These are phyloP conservation scores for Penicillium vulpinum DNA, from an alignment of 2,329 filamentous ascomycete genomes.

Conservation along the genomic window DNA sequence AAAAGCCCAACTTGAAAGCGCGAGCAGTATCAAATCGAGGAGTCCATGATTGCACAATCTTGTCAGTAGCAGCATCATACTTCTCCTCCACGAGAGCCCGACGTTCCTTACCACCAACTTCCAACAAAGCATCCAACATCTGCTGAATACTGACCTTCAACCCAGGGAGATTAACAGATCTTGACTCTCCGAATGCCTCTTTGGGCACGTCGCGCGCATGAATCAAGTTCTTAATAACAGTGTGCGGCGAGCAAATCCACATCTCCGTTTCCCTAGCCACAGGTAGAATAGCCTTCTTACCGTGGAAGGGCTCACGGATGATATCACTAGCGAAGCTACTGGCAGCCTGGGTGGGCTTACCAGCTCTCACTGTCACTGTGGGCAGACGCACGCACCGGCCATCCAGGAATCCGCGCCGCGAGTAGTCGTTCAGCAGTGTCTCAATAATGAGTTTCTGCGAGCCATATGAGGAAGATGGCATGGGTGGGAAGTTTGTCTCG, in stretches of 20 bases:
- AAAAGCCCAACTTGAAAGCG: slow-evolving; percentile 53
- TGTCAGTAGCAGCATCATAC: slow-evolving; percentile 55
- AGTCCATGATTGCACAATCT: slow-evolving; percentile 62
- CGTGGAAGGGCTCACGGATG: slow-evolving; percentile 55
- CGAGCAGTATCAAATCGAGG: slow-evolving; percentile 56
- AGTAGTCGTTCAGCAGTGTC: slow-evolving; percentile 54
- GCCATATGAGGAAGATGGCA: slow-evolving; percentile 52
- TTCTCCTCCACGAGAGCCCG: slow-evolving; percentile 56
- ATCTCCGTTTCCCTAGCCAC: slow-evolving; percentile 54
- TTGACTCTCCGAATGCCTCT: slow-evolving; percentile 55
- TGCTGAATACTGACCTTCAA: slow-evolving; percentile 60
- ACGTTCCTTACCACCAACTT: slow-evolving; percentile 57
- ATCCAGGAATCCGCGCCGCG: slow-evolving; percentile 52
- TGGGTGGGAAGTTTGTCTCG: slow-evolving; percentile 49
- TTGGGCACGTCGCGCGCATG: slow-evolving; percentile 52
- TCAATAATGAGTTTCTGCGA: slow-evolving; percentile 56
- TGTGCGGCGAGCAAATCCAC: slow-evolving; percentile 59
- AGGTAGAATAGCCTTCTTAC: slow-evolving; percentile 53
- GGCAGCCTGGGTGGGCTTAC: slow-evolving; percentile 53
- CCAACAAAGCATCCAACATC: slow-evolving; percentile 59
- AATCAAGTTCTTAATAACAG: slow-evolving; percentile 56
- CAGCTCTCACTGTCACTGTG: slow-evolving; percentile 54
- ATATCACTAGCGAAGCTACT: slow-evolving; percentile 56
- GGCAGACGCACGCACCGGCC: slow-evolving; percentile 50
- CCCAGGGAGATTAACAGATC: slow-evolving; percentile 57